Base-by-base conservation (phyloP, 192 early-diverging fungal genomes). In the Kappamyces sp. region DNA sequence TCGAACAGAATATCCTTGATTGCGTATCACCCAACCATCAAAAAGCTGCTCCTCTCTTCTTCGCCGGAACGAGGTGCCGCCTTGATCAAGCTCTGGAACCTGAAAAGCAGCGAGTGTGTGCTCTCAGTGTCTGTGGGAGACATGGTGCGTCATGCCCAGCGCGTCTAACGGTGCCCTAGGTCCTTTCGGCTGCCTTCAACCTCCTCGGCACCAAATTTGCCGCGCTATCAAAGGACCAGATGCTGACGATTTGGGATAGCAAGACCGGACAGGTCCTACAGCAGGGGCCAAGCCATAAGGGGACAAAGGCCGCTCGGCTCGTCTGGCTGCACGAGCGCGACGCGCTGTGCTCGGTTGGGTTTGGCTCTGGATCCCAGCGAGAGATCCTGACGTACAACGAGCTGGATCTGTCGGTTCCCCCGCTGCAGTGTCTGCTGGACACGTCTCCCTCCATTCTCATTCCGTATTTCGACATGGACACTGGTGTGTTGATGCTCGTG, bases 371-470 rank as follows among this genome's bases (percentile, higher is more conserved):
- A 83, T 60, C 54, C 8, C 54, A 55, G 45, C 81, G 91, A 6
- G 85, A 90, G 57, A 64, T 94, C 31, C 39, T 80, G 51, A 42
- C 79, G 3, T 78, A 69, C 59, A 60, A 71, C 30, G 45, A 48
- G 14, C 38, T 54, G 6, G 47, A 78, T 39, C 48, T 74, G 14
- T 35, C 60, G 1, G 38, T 41, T 5, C 47, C 66, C 9, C n/a
- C 31, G 67, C 32, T 41, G 39, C 29, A 45, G 54, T 5, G 37
- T 60, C 3, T 29, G 8, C 37, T 91, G 51, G 91, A 91, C 51
- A 74, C 77, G 22, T 88, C 87, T 0, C 89, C 92, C 2, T 85
- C 88, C 12, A 53, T 90, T 1, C 78, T 95, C 34, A 78, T 76
- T 31, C 81, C 84, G 3, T 66, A 80, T 37, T 83, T 75, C 6